Conservation (phyloP, 306 rosid species). For the Pyrus bretschneideri region DNA sequence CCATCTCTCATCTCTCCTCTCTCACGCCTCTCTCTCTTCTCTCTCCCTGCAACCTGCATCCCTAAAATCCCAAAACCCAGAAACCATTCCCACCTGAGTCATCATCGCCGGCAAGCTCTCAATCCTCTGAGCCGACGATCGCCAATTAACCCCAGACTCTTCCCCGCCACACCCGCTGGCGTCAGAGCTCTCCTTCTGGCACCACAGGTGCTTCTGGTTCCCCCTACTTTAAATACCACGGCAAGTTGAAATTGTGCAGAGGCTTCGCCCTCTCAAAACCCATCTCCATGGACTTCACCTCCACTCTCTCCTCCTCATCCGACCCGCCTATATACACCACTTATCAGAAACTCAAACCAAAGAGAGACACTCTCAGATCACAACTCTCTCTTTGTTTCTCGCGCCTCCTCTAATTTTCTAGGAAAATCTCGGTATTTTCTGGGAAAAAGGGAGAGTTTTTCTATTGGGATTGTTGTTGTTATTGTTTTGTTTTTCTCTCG, state of each 20-base stretch:
- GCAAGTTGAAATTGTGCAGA: constrained; percentile 78
- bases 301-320: constrained; percentile 10
- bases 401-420: neutral
- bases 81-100: no score
- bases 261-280: constrained; percentile 66
- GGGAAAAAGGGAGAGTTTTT: no score
- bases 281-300: constrained; percentile 42
- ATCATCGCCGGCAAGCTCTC: no score
- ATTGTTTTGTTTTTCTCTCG: no score
- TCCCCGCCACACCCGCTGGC: neutral
- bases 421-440: neutral
- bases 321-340: constrained; percentile 45
- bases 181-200: constrained; percentile 43
- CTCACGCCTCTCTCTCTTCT: no score
- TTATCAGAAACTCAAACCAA: constrained; percentile 8
- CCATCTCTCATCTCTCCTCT: no score
- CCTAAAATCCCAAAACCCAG: no score
- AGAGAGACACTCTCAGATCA: constrained; percentile 16
- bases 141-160: constrained; percentile 33
- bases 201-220: constrained; percentile 65
- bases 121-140: no score
- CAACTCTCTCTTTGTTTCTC: neutral
- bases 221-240: constrained; percentile 74
- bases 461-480: no score
- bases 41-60: no score